These are phyloP conservation scores for Plasmodium blacklocki DNA, from an alignment of 169 alveolate species.

Conservation along the genomic window DNA sequence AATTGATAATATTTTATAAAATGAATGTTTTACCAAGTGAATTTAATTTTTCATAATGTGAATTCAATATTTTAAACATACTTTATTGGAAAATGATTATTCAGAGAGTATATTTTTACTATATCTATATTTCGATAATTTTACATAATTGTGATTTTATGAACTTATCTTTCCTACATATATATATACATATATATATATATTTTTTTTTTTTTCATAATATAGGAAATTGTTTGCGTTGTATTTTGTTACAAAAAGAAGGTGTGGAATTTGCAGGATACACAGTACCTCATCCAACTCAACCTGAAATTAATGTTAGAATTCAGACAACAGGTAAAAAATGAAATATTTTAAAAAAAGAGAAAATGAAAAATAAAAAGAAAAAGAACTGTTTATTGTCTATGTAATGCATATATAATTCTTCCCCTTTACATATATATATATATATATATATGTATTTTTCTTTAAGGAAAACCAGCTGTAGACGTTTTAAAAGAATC, in stretches of 20 bases:
- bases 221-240: conserved; percentile 83
- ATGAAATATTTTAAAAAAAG: not conserved
- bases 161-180: not conserved
- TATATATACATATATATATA: not conserved
- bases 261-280: conserved; percentile 91
- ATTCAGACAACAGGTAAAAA: conserved; percentile 89
- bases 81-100: no score
- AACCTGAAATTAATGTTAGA: conserved; percentile 86
- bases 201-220: not conserved
- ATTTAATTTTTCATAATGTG: no score
- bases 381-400: no score
- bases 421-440: not conserved
- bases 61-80: no score
- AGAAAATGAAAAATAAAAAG: no score
- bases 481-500: conserved; percentile 80
- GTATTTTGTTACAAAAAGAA: conserved; percentile 84
- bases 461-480: conserved; percentile 83
- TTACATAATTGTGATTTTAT: no score
- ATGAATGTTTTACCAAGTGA: no score
- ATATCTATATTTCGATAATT: no score
- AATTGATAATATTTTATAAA: no score
- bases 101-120: no score
- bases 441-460: not conserved
- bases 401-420: no score
- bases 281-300: conserved; percentile 91